These are phyloP conservation scores for Epichloe aotearoae DNA, from an alignment of 2,329 filamentous ascomycete genomes.

Conservation along the genomic window DNA sequence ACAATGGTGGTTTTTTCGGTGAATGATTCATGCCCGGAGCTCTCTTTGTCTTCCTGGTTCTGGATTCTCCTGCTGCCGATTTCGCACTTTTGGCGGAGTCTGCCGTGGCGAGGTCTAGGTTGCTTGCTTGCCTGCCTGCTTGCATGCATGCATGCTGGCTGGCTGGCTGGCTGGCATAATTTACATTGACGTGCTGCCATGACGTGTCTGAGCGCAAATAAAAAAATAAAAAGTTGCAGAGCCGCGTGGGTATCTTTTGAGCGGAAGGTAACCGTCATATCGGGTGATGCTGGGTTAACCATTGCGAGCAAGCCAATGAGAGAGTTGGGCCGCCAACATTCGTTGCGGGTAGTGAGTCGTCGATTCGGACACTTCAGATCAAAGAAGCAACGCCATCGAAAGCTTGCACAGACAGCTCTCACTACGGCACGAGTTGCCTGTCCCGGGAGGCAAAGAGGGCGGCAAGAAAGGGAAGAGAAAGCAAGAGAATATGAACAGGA, in stretches of 20 bases:
- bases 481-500: neutral
- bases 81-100: neutral
- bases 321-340: no score
- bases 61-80: neutral
- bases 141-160: no score
- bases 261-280: neutral
- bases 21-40: neutral
- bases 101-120: neutral
- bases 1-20: neutral
- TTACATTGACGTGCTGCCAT: neutral
- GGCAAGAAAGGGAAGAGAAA: neutral
- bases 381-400: neutral
- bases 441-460: neutral
- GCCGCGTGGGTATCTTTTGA: neutral
- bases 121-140: neutral
- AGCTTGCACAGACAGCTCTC: neutral
- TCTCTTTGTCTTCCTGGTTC: neutral
- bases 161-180: neutral
- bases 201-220: neutral
- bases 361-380: neutral
- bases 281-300: neutral
- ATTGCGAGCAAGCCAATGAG: neutral
- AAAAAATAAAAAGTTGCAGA: neutral
- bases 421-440: no score
- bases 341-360: neutral